These are phyloP conservation scores for Malassezia sympodialis DNA, from an alignment of 1,284 basidiomycete species.

Conservation along the genomic window DNA sequence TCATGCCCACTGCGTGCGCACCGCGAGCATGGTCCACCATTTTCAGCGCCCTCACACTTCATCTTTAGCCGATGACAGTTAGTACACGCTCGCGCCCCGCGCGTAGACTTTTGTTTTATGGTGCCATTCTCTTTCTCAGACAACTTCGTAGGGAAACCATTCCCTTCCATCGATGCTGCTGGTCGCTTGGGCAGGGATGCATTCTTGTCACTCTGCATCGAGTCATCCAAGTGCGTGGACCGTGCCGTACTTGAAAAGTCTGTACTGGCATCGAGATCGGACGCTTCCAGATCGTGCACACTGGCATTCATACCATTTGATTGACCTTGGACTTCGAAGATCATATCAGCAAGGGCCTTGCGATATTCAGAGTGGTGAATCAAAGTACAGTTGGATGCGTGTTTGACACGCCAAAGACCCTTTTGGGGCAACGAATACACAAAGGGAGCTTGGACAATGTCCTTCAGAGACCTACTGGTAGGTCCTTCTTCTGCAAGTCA, in stretches of 20 bases:
- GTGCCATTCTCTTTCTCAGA: background rate
- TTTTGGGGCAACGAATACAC: background rate
- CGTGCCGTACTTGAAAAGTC: background rate
- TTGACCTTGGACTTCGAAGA: background rate
- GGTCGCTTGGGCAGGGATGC: background rate
- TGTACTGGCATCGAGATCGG: background rate
- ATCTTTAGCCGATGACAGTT: slow-evolving; percentile 94
- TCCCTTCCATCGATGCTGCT: background rate
- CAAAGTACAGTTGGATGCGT: background rate
- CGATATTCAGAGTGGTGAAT: background rate
- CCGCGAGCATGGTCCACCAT: slow-evolving; percentile 77
- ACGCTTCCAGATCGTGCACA: background rate
- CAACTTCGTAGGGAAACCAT: background rate
- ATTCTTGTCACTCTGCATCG: background rate
- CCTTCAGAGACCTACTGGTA: background rate
- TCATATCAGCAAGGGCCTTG: background rate
- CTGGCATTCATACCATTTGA: background rate
- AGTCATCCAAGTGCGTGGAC: background rate
- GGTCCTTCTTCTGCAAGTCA: background rate
- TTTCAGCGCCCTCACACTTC: slow-evolving; percentile 88
- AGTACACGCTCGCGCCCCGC: slow-evolving; percentile 65
- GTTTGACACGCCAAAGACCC: background rate
- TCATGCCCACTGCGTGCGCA: slow-evolving; percentile 42
- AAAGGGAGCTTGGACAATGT: background rate
- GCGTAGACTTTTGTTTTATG: slow-evolving; percentile 40